phyloP scores from a whole-genome alignment of 495 filamentous ascomycete species.

The Penicillium egyptiacum region DNA sequence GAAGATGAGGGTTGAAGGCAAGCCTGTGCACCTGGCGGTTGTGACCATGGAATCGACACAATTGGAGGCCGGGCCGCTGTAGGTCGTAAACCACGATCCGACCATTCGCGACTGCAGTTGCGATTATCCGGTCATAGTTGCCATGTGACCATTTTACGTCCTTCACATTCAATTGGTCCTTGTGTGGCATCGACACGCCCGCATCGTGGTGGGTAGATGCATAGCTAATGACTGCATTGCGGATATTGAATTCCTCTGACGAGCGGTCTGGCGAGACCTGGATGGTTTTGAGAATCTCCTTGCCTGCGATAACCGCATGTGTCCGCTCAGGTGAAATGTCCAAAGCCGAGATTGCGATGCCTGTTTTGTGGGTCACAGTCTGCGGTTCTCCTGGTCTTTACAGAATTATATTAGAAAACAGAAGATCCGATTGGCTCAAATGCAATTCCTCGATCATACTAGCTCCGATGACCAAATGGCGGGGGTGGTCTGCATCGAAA shows the following conservation, averaged over 20 bases:
- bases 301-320: slow-evolving; percentile 76
- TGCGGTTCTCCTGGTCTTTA: slow-evolving; percentile 66
- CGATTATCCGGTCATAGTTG: slow-evolving; percentile 63
- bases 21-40: slow-evolving; percentile 87
- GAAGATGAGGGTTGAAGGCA: slow-evolving; percentile 82
- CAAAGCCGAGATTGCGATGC: slow-evolving; percentile 69
- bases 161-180: slow-evolving; percentile 75
- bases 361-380: slow-evolving; percentile 69
- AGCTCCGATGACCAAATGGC: slow-evolving; percentile 13
- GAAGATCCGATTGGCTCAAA: slow-evolving; percentile 14
- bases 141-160: slow-evolving; percentile 85
- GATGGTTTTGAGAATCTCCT: slow-evolving; percentile 82
- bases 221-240: slow-evolving; percentile 69
- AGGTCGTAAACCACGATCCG: slow-evolving; percentile 87
- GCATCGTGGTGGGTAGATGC: slow-evolving; percentile 59
- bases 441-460: slow-evolving; percentile 5
- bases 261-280: slow-evolving; percentile 67
- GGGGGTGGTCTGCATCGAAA: slow-evolving; percentile 5
- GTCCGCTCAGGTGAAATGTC: slow-evolving; percentile 76
- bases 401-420: slow-evolving; percentile 21
- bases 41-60: slow-evolving; percentile 80
- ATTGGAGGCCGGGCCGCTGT: slow-evolving; percentile 68
- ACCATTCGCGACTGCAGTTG: slow-evolving; percentile 82
- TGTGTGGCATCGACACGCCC: slow-evolving; percentile 53
- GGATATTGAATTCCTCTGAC: slow-evolving; percentile 77